Evolutionary conservation across 1,284 basidiomycete genomes (phyloP), one percentile per base, ranked within the genome.

Genomic region (Rhizopogon parksii): DNA sequence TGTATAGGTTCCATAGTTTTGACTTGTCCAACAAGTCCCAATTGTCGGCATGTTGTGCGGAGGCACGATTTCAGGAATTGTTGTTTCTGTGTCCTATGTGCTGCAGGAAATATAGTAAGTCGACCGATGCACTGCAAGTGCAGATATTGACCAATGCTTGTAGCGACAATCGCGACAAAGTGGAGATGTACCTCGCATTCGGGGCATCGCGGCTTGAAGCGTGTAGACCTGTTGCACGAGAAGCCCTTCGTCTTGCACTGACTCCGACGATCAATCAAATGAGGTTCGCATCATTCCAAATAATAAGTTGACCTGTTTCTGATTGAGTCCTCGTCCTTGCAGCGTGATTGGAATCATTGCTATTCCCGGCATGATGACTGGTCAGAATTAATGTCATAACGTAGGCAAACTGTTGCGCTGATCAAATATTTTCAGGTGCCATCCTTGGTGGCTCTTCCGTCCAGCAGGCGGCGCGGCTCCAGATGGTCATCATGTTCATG

Each of bases 401-500:
- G 79, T 32, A 2, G 11, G 3, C 12, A 86, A 1, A 43, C 8
- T 12, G 30, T 19, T 32, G 30, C 2, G 7, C 30, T 43, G 42
- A 43, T 43, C 17, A n/a, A 32, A 91, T 91, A 87, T 91, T 93
- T 88, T 91, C 88, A 0, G 90, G 91, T 58, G 88, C 90, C 0
- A 87, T 93, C 56, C 80, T 93, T 14, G 91, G 88, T 19, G 91
- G 90, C 0, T 80, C 87, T 32, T 83, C 83, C 27, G 88, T 93
- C 46, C 77, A 88, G 43, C 88, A 91, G 67, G 91, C 91, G 0
- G 88, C 88, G 1, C 80, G 83, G 47, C 69, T 93, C 8, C 91
- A 93, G 62, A 91, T 91, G 85, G 83, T 92, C 53, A 90, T 92
- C 69, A 89, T 91, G 82, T 92, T 93, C 68, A 89, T 92, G 85